phyloP scores from a whole-genome alignment of 139 green algal species.

The Penium margaritaceum region DNA sequence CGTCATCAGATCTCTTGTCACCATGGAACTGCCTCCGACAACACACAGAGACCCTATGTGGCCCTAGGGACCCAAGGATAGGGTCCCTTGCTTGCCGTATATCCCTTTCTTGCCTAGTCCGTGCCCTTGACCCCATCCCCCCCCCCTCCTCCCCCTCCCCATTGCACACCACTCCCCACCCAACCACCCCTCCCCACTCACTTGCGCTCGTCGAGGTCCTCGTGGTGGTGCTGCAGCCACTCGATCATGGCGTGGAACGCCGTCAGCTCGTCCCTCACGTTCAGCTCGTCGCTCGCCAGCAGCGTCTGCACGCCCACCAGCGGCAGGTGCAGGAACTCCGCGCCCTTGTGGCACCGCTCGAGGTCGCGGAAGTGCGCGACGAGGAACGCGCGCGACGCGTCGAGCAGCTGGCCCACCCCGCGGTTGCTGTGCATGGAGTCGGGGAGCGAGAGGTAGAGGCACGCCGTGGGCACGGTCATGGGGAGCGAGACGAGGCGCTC shows the following conservation, averaged over 20 bases:
- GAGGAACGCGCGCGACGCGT: conserved; percentile 7
- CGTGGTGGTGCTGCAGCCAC: conserved; percentile 16
- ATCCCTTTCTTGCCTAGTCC: too few species aligned
- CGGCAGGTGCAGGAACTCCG: conserved; percentile 32
- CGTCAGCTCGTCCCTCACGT: conserved; percentile 14
- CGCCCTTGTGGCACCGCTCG: conserved; percentile 8
- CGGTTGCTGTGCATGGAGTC: conserved; percentile 26
- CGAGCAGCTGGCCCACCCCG: conserved; percentile 21
- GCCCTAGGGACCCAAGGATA: too few species aligned
- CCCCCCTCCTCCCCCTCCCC: too few species aligned
- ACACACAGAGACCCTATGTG: too few species aligned
- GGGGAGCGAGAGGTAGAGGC: conserved; percentile 25
- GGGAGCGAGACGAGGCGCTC: conserved; percentile 13
- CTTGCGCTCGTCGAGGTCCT: conserved; percentile 10
- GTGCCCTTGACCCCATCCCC: too few species aligned
- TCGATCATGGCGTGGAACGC: conserved; percentile 20
- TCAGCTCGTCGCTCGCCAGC: conserved; percentile 30
- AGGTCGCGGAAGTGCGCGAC: conserved; percentile 24
- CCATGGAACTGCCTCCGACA: too few species aligned
- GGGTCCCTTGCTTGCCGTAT: too few species aligned
- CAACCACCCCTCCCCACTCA: neutral
- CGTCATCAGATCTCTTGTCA: too few species aligned
- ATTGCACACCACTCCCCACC: too few species aligned
- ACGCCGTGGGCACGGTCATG: conserved; percentile 22
- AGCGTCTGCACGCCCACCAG: conserved; percentile 29